Evolutionary conservation across 768 basidiomycete species (phyloP), one percentile per base, ranked within the genome.

Genomic region (Suillus subalutaceus): DNA sequence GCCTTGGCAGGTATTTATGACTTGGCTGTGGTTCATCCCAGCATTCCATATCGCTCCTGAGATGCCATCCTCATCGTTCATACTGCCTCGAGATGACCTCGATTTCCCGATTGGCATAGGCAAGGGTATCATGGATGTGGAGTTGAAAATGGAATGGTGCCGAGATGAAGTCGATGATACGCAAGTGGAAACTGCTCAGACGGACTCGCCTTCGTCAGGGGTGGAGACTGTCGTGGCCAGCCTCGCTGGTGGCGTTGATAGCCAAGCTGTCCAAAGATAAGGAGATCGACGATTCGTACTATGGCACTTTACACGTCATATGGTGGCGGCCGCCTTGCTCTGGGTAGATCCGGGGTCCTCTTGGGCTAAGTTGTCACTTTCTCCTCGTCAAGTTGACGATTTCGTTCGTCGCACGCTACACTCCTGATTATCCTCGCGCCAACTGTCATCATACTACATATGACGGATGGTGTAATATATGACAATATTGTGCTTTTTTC

Each of bases 11-110:
- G 82, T 94, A 0, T 87, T 90, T 70, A 86, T 96, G 75, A 89
- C 91, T 40, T 96, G 94, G 94, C 73, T 89, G 60, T 95, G 94
- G 94, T 83, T 95, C 72, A 86, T 96, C 66, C 94, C 94, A 0
- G 82, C 88, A 0, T 95, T 95, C 79, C 92, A 95, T 72, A 86
- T 94, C 80, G 80, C 85, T 1, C 82, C 85, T 53, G 80, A 84
- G 44, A 79, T 82, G 5, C 72, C 78, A 9, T 67, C 72, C n/a
- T 62, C 73, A 8, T 68, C 46, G 30, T 65, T 90, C 32, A 68
- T 75, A 13, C 75, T 94, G 40, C 81, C 82, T 23, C 80, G 83
- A 38, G 86, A 88, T 68, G 90, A 94, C 57, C 69, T 93, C 26
- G 93, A 94, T 76, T 95, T 94, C 72, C 82, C 93, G 7, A 74